phyloP scores from a whole-genome alignment of 306 rosid species.

The Chamaecrista fasciculata region DNA sequence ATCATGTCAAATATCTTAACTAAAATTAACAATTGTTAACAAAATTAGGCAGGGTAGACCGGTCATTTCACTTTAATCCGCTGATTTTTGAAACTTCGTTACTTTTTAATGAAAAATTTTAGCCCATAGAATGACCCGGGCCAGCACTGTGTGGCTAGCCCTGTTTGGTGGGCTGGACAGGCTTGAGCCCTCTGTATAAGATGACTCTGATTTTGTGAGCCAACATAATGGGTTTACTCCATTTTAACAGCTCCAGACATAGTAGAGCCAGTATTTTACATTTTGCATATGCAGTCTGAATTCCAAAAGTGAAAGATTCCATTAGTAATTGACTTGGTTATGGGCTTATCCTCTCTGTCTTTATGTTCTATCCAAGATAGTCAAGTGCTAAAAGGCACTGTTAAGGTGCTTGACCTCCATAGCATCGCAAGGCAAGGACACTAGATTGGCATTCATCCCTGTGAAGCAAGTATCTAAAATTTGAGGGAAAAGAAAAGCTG shows the following conservation, averaged over 20 bases:
- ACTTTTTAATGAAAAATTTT: not conserved
- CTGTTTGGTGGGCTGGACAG: not conserved
- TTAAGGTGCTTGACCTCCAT: not conserved
- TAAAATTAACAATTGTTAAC: too few relatives aligned
- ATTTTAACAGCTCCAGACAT: not conserved
- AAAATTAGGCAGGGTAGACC: not conserved
- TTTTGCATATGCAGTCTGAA: constrained; percentile 9
- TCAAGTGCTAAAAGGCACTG: not conserved
- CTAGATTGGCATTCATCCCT: not conserved
- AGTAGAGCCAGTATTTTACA: not conserved
- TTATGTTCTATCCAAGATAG: not conserved
- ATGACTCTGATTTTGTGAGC: not conserved
- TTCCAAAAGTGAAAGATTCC: not conserved
- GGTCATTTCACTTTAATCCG: not conserved
- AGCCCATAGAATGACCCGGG: not conserved
- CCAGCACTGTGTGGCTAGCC: not conserved
- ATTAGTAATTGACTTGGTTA: not conserved
- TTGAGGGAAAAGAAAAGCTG: not conserved
- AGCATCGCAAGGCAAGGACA: not conserved
- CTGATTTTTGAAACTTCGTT: not conserved
- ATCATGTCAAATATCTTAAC: not conserved
- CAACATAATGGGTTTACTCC: not conserved
- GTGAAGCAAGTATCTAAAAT: not conserved
- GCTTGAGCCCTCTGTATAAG: not conserved
- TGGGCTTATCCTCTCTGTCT: not conserved